These are phyloP conservation scores for Adenanthera pavonina DNA, from an alignment of 306 rosid genomes.

Conservation along the genomic window DNA sequence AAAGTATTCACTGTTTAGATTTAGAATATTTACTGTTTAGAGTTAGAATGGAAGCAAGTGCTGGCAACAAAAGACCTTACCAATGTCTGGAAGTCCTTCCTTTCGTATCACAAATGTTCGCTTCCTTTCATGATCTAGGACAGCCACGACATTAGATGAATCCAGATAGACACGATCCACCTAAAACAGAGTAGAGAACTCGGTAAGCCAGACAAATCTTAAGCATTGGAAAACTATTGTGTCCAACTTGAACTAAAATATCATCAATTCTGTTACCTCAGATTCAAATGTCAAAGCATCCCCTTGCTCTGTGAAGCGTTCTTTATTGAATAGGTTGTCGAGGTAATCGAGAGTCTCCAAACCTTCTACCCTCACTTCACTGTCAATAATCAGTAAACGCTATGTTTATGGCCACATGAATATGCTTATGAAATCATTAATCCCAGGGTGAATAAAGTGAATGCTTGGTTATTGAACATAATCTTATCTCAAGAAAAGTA, in stretches of 20 bases:
- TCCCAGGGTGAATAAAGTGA: neutral
- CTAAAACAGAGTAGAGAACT: slow-evolving; percentile 43
- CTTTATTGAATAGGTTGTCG: slow-evolving; percentile 66
- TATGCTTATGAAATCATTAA: neutral
- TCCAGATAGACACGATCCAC: slow-evolving; percentile 85
- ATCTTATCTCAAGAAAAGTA: neutral
- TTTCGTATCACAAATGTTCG: slow-evolving; percentile 63
- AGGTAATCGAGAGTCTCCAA: slow-evolving; percentile 88
- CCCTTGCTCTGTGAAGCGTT: slow-evolving; percentile 96
- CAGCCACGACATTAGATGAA: slow-evolving; percentile 60
- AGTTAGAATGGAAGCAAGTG: neutral
- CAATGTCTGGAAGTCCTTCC: slow-evolving; percentile 90
- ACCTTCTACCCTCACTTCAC: slow-evolving; percentile 97
- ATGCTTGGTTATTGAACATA: neutral
- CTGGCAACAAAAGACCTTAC: slow-evolving; percentile 43
- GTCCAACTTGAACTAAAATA: neutral
- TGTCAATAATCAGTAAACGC: slow-evolving; percentile 41
- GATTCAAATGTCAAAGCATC: slow-evolving; percentile 89
- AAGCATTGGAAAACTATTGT: neutral
- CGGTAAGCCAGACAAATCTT: neutral
- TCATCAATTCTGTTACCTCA: slow-evolving; percentile 56
- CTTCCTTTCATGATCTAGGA: slow-evolving; percentile 84
- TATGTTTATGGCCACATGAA: slow-evolving; percentile 26
- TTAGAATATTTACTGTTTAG: neutral
- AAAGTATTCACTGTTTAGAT: neutral